Evolutionary conservation across 306 rosid genomes (phyloP).

Genomic region (Begonia fuchsioides): DNA sequence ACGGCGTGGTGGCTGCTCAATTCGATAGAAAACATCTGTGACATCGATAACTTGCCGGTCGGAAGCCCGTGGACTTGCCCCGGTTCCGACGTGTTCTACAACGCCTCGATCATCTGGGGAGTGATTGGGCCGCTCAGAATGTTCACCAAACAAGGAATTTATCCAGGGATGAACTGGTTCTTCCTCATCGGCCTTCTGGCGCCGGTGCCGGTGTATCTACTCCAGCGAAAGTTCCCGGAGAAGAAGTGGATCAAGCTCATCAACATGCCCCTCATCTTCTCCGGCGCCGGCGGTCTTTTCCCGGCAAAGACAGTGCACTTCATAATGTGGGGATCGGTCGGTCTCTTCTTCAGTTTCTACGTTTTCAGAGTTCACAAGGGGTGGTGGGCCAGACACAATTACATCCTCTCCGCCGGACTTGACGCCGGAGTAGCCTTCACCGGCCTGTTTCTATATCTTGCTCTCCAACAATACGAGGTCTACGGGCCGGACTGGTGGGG

Average conservation of each 20-base stretch:
- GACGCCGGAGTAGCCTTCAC: slow-evolving; percentile 61
- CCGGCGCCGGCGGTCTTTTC: slow-evolving; percentile 16
- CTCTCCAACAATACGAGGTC: slow-evolving; percentile 27
- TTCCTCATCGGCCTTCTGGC: slow-evolving; percentile 41
- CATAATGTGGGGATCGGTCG: slow-evolving; percentile 39
- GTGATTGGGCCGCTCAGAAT: slow-evolving; percentile 51
- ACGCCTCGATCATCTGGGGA: slow-evolving; percentile 83
- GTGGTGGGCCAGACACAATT: slow-evolving; percentile 71
- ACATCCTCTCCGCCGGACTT: slow-evolving; percentile 53
- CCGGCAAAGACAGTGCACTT: slow-evolving; percentile 36
- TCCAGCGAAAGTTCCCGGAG: slow-evolving; percentile 27
- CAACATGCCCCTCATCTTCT: slow-evolving; percentile 36
- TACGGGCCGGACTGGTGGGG: slow-evolving; percentile 68
- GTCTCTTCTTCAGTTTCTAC: slow-evolving; percentile 48
- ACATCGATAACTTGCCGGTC: slow-evolving; percentile 14
- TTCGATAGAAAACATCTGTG: slow-evolving; percentile 29
- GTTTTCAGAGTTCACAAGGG: slow-evolving; percentile 23
- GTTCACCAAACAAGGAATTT: slow-evolving; percentile 33
- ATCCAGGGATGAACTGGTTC: slow-evolving; percentile 47
- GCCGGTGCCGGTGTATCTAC: slow-evolving; percentile 45
- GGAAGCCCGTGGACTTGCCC: slow-evolving; percentile 88
- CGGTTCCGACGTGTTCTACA: slow-evolving; percentile 39
- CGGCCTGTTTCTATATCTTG: slow-evolving; percentile 32
- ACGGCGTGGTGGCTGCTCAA: slow-evolving; percentile 80
- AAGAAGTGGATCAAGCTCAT: slow-evolving; percentile 37